A percentile compares a stretch with the other conserved stretches of the same genome.
Conservation (phyloP, 1,284 basidiomycete species). For the Austropuccinia psidii region DNA sequence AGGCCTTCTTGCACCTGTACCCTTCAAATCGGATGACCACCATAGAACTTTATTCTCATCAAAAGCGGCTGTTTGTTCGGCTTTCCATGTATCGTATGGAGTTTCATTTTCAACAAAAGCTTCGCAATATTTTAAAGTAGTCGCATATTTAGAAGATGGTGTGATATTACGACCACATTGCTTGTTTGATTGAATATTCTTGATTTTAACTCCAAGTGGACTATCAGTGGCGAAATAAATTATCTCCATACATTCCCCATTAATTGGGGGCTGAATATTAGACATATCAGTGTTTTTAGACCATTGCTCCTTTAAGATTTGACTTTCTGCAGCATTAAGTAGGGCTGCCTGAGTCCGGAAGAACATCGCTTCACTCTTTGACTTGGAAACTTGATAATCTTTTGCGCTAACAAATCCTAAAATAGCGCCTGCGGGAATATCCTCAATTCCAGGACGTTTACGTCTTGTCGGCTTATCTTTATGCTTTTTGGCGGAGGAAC, state of each 20-base stretch:
- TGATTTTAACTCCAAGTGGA: neutral
- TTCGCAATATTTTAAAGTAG: neutral
- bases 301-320: conserved; percentile 4
- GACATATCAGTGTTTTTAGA: neutral
- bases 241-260: neutral
- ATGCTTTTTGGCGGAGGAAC: neutral
- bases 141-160: neutral
- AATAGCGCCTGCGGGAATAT: conserved; percentile 41
- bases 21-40: conserved; percentile 3
- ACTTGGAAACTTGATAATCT: conserved; percentile 11
- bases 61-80: neutral
- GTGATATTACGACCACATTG: neutral
- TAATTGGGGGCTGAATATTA: neutral
- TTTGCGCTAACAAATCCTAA: conserved; percentile 31
- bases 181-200: neutral
- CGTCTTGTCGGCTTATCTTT: conserved; percentile 7
- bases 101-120: neutral
- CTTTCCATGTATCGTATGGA: conserved; percentile 7
- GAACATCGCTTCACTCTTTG: neutral
- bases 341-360: conserved; percentile 10
- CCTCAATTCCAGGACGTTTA: conserved; percentile 37
- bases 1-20: conserved; percentile 13
- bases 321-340: neutral
- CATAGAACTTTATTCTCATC: neutral
- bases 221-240: neutral